phyloP scores from a whole-genome alignment of 192 early-diverging fungal genomes.

The Gonapodya sp. region DNA sequence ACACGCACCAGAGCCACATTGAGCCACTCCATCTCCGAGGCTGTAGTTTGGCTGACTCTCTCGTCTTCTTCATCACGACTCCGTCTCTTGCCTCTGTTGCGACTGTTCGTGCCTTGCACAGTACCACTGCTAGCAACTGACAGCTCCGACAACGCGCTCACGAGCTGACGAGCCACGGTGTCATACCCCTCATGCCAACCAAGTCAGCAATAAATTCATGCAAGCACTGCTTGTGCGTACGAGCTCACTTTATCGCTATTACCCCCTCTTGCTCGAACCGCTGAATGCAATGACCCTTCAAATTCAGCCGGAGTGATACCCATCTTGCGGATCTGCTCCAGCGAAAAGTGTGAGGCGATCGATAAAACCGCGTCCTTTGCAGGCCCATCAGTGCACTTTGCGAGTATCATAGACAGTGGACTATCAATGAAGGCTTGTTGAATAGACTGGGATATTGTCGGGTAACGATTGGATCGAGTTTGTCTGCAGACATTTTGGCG shows the following conservation, averaged over 20 bases:
- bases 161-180: neutral
- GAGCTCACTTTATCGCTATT: too few relatives aligned
- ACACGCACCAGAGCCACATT: too few relatives aligned
- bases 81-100: neutral
- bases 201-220: too few relatives aligned
- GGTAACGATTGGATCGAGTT: neutral
- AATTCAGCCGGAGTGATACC: neutral
- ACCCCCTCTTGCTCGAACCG: too few relatives aligned
- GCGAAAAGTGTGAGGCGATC: neutral
- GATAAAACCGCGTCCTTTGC: neutral
- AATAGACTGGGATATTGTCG: neutral
- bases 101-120: neutral
- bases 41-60: neutral
- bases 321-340: neutral
- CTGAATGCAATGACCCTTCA: too few relatives aligned
- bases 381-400: neutral
- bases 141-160: neutral
- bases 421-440: neutral
- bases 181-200: too few relatives aligned
- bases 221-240: too few relatives aligned
- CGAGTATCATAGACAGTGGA: neutral
- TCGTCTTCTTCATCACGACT: neutral
- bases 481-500: too few relatives aligned
- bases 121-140: neutral
- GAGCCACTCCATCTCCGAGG: too few relatives aligned